Evolutionary conservation across 2,329 filamentous ascomycete genomes (phyloP), one percentile per base, ranked within the genome.

Genomic region (Pseudogymnoascus sp.): DNA sequence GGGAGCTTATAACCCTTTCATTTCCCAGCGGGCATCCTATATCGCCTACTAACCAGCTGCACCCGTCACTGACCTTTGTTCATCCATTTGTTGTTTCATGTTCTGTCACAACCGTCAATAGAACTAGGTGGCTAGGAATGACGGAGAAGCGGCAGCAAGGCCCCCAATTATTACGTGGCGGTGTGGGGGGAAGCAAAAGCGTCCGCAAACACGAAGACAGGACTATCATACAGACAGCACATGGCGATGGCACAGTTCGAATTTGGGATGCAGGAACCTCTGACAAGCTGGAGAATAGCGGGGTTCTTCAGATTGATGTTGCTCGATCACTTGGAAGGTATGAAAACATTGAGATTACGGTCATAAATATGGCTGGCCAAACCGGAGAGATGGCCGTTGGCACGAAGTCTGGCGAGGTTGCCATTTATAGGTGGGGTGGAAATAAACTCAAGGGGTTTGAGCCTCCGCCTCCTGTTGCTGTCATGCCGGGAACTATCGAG

Each of bases 21-120:
- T 98, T 98, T 72, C 95, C 95, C 0, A 95, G 89, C 59, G 95
- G 95, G 28, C 90, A 93, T 74, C 89, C 91, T 0, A 96, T 98
- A 62, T 90, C 88, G 28, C 92, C 95, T 1, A 96, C 93, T 3
- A 96, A 97, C 70, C 91, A 96, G 75, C 82, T 99, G 5, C 93
- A 96, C 71, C 84, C 93, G 0, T 96, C 90, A 2, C 78, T 97
- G 53, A 89, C 89, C 1, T 90, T 97, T 66, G 89, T 96, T 6
- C 92, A 97, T 71, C 95, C 95, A 0, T 98, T 96, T 72, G 85
- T 95, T 64, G 89, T 85, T 62, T 86, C 87, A 60, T 80, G 90
- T 61, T 82, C 84, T 14, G 80, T 96, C n/a, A 83, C 90, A 8
- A 83, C 85, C 11, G 80, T 98, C 10, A 88, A 91, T 59, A 85